Base-by-base conservation (phyloP, 2,329 filamentous ascomycete genomes). In the Aspergillus brasiliensis region DNA sequence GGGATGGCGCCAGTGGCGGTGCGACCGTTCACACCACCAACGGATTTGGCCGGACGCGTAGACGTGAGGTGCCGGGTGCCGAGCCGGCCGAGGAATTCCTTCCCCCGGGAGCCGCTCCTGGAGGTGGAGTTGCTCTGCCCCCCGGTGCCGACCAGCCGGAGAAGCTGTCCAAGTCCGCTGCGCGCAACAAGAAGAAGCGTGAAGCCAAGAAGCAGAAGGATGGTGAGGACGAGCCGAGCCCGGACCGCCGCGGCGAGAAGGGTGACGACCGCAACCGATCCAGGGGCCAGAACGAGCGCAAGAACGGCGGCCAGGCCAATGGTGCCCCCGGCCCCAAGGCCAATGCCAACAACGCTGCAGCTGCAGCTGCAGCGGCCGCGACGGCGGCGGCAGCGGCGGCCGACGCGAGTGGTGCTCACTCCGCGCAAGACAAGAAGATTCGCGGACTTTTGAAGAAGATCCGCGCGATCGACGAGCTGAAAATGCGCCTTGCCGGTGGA, bases 171-270 rank as follows among this genome's bases (percentile, higher is more conserved):
- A 96, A 95, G 80, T 87, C 90, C 56, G 92, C 91, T 11, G 81
- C 91, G 69, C 97, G 97, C 85, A 97, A 97, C 80, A 98, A 98
- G 86, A 98, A 98, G 86, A 98, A 98, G 86, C 87, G 95, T 48
- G 89, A 91, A 67, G 91, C 91, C 67, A 97, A 96, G 84, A 98
- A 97, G 56, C 94, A 92, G 54, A 95, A 93, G 74, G 92, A 95
- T 49, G 85, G 82, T 5, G 91, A 91, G 17, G 86, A 85, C 52
- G 88, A 82, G 68, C 83, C 77, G 62, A 90, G 88, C 76, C 88
- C 88, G 17, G 88, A 91, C 71, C 85, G 89, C 59, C 84, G 88
- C 60, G 77, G 79, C 53, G 71, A 83, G 75, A 70, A 81, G 71
- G 68, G 82, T 56, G 82, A 85, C 56, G 81, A 84, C 67, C 83